Base-by-base conservation (phyloP, 805 yeast species). In the Blastobotrys parvus region DNA sequence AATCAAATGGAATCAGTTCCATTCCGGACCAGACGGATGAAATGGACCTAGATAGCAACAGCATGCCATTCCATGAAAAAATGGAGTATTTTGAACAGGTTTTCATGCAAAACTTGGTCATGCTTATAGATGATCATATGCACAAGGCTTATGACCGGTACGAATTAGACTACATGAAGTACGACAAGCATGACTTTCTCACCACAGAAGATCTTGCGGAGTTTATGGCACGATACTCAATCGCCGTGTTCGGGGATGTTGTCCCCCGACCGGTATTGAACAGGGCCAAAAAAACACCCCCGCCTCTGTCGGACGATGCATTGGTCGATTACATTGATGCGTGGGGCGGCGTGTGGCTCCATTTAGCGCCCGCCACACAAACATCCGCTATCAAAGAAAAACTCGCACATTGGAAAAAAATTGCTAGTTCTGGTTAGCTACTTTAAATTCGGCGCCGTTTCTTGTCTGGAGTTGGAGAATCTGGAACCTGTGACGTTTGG, bases 231-330 rank as follows among this genome's bases (percentile, higher is more conserved):
- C 57, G 72, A 49, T 75, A 67, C 52, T 71, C 78, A 72, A 55
- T 75, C 1, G 69, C 87, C 1, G 81, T 76, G 1, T 83, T 83
- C 54, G 58, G 71, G 3, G 74, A 65, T 34, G 51, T 48, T 45
- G 44, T 40, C 49, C 62, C 38, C 44, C 51, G 46, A 29, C 45
- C 41, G 27, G 50, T 15, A 4, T 19, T 41, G 19, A 11, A 29
- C 15, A 11, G 25, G 11, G 19, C 34, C 16, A 29, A 35, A 25
- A 17, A 15, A 5, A 11, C 11, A 15, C n/a, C 21, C 6, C 38
- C 34, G 33, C 39, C 39, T 11, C 21, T 4, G 20, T 78, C 81
- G 15, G 27, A 42, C 2, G n/a, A 45, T 13, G 65, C 60, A 7
- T 52, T 77, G 23, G 40, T 38, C 2, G 61, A 57, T 10, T 77